A percentile compares a stretch with the other conserved stretches of the same genome.
Evolutionary conservation across 2,329 filamentous ascomycete species (phyloP).

Genomic region (Myriosclerotinia curreyana): DNA sequence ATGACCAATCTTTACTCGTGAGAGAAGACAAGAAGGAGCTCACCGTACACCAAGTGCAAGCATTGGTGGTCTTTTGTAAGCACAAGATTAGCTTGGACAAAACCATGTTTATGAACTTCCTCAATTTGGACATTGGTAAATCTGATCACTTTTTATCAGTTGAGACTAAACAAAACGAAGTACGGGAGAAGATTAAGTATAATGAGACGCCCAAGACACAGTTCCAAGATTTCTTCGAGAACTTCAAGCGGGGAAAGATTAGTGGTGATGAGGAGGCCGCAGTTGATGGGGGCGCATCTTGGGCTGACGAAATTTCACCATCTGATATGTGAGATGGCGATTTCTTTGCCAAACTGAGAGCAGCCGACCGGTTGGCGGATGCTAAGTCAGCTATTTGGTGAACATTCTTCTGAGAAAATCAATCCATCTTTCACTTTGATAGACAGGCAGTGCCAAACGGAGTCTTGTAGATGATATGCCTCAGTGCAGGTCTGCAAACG

Average conservation of each 20-base stretch:
- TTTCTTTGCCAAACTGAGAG: background rate
- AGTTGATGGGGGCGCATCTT: background rate
- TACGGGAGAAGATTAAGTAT: background rate
- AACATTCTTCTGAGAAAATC: background rate
- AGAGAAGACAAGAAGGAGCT: background rate
- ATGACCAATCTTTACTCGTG: background rate
- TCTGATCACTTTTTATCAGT: too few relatives aligned
- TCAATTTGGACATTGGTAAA: too few relatives aligned
- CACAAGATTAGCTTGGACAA: background rate
- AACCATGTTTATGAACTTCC: too few relatives aligned
- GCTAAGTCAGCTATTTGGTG: background rate
- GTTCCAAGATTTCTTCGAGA: background rate
- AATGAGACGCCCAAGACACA: background rate
- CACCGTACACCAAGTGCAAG: background rate
- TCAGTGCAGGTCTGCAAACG: background rate
- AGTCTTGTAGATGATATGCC: background rate
- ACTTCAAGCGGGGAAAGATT: background rate
- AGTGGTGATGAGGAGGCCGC: background rate
- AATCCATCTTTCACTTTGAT: background rate
- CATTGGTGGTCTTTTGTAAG: background rate
- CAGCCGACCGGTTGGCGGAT: background rate
- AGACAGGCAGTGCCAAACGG: background rate
- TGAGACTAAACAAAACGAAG: background rate
- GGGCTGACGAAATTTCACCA: background rate
- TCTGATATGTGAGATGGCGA: background rate